phyloP scores from a whole-genome alignment of 2,329 filamentous ascomycete species.

The Zarea fungicola region DNA sequence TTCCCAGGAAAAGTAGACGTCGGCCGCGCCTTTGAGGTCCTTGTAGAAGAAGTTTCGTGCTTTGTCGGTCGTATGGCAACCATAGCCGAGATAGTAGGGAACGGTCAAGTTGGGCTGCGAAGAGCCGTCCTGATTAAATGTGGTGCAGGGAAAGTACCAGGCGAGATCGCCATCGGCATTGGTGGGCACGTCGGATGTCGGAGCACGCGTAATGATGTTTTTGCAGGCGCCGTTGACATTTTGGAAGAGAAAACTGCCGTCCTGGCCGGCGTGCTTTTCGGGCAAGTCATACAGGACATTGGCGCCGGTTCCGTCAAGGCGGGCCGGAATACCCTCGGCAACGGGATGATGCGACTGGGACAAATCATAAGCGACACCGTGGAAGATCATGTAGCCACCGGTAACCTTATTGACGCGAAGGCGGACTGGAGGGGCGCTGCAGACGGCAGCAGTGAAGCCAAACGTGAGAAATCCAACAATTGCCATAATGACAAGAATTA shows the following conservation, averaged over 20 bases:
- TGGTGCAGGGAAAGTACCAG: conserved; percentile 94
- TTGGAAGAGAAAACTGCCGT: conserved; percentile 96
- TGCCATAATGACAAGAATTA: conserved; percentile 82
- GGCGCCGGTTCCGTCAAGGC: conserved; percentile 43
- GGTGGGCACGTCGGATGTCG: conserved; percentile 72
- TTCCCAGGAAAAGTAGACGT: conserved; percentile 95
- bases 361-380: conserved; percentile 85
- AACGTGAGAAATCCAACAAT: conserved; percentile 95
- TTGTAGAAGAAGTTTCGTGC: conserved; percentile 73
- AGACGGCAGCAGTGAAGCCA: conserved; percentile 88
- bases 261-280: conserved; percentile 76
- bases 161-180: conserved; percentile 68
- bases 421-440: conserved; percentile 64
- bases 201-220: conserved; percentile 69
- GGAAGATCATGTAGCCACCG: conserved; percentile 88
- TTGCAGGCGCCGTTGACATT: conserved; percentile 98
- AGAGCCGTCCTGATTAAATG: conserved; percentile 92
- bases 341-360: conserved; percentile 70
- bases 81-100: conserved; percentile 76
- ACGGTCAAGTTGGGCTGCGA: conserved; percentile 67
- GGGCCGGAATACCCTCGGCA: conserved; percentile 68
- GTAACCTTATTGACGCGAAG: conserved; percentile 79
- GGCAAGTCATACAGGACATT: conserved; percentile 88
- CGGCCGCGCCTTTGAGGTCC: conserved; percentile 61
- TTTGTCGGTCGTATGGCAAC: conserved; percentile 72